These are phyloP conservation scores for Hymenoscyphus scutula DNA, from an alignment of 2,329 filamentous ascomycete species.

Conservation along the genomic window DNA sequence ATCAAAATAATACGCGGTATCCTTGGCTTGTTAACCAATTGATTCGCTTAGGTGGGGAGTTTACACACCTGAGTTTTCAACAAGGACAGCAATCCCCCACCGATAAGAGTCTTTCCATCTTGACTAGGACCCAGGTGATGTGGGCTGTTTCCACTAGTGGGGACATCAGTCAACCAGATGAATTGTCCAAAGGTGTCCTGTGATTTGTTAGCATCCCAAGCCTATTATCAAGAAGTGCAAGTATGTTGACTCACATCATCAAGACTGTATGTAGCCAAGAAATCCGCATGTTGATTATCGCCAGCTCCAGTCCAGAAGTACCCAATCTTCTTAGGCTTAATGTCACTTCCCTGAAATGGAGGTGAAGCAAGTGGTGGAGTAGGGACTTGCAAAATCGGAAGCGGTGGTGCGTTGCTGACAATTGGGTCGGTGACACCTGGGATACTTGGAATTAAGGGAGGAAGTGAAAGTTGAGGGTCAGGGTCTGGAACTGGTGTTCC, in stretches of 20 bases:
- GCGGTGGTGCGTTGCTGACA: conserved; percentile 47
- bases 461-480: conserved; percentile 41
- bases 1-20: conserved; percentile 63
- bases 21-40: conserved; percentile 36
- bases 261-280: conserved; percentile 56
- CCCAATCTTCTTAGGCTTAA: conserved; percentile 64
- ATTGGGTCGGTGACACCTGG: conserved; percentile 58
- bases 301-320: conserved; percentile 63
- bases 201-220: background rate
- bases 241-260: conserved; percentile 44
- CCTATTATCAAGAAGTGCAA: background rate
- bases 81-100: conserved; percentile 51
- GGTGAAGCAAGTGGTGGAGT: conserved; percentile 56
- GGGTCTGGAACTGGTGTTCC: conserved; percentile 7
- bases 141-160: conserved; percentile 23
- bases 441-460: conserved; percentile 56
- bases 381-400: conserved; percentile 58
- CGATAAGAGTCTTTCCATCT: too few relatives aligned
- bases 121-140: too few relatives aligned
- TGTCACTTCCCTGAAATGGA: conserved; percentile 50
- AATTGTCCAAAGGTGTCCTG: conserved; percentile 58
- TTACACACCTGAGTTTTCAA: conserved; percentile 50
- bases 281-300: conserved; percentile 57
- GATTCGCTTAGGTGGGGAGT: background rate
- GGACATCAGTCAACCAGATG: conserved; percentile 56